Evolutionary conservation across 352 stramenopile species (phyloP).

Genomic region (Phytopythium mirpurense): DNA sequence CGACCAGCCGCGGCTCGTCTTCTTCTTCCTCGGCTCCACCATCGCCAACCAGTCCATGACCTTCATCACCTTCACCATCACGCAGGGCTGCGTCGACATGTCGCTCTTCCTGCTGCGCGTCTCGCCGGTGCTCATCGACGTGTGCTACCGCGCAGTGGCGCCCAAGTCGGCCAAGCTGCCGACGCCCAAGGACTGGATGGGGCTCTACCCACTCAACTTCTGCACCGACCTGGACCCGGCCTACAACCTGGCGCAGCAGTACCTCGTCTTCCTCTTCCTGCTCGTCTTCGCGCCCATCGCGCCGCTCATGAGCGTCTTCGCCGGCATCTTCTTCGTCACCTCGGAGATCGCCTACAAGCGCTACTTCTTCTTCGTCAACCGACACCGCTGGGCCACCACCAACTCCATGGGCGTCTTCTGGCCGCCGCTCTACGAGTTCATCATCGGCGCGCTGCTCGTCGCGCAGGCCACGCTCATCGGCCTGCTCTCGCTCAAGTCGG

Average conservation of each 20-base stretch:
- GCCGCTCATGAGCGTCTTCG: conserved; percentile 61
- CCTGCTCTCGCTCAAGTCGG: conserved; percentile 59
- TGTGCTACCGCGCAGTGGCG: conserved; percentile 39
- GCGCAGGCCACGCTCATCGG: conserved; percentile 60
- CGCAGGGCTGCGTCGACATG: conserved; percentile 61
- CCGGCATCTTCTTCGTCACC: conserved; percentile 57
- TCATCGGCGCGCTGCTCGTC: conserved; percentile 56
- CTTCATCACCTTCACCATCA: conserved; percentile 78
- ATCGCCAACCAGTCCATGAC: conserved; percentile 77
- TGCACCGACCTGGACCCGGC: conserved; percentile 48
- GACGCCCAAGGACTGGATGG: conserved; percentile 44
- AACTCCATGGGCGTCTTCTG: conserved; percentile 65
- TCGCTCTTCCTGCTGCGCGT: conserved; percentile 56
- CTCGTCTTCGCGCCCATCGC: conserved; percentile 70
- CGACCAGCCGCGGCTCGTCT: conserved; percentile 54
- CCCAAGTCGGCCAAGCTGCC: conserved; percentile 46
- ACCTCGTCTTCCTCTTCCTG: conserved; percentile 68
- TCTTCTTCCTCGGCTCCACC: conserved; percentile 66
- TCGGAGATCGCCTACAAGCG: conserved; percentile 67
- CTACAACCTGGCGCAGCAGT: conserved; percentile 58
- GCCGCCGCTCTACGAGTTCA: conserved; percentile 61
- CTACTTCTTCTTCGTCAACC: conserved; percentile 66
- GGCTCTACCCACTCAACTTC: conserved; percentile 46
- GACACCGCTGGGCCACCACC: conserved; percentile 43
- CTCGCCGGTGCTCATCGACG: conserved; percentile 35